Conservation (phyloP, 2,329 filamentous ascomycete species). For the Juglanconis sp. region DNA sequence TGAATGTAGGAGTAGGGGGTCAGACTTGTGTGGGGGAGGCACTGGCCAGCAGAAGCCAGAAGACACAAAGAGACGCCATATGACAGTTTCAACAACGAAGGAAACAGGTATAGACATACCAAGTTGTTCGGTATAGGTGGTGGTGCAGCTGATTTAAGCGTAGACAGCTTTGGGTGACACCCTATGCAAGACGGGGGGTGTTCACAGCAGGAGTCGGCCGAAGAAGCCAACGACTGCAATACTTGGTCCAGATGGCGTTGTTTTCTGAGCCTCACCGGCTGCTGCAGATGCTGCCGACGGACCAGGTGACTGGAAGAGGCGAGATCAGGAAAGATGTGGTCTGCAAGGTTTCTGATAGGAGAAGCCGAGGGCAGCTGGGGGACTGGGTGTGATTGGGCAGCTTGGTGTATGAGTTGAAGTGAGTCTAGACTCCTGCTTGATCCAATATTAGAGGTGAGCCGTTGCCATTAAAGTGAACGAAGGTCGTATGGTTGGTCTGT, state of each 20-base stretch:
- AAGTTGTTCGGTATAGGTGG: background rate
- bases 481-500: background rate
- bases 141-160: background rate
- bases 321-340: background rate
- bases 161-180: background rate
- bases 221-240: background rate
- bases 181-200: background rate
- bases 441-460: background rate
- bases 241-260: background rate
- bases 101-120: slow-evolving; percentile 3
- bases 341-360: background rate
- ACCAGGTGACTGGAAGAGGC: background rate
- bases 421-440: background rate
- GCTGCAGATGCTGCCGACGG: background rate
- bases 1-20: background rate
- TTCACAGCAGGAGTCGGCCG: background rate
- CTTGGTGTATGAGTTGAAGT: background rate
- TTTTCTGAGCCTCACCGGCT: background rate
- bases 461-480: background rate
- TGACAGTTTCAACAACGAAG: background rate
- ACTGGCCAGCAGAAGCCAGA: background rate
- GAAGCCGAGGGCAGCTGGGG: background rate
- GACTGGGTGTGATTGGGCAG: background rate
- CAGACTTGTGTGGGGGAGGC: background rate
- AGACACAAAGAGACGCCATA: background rate